A percentile compares a stretch with the other conserved stretches of the same genome.
Conservation (phyloP, 192 early-diverging fungal species). For the Coemansia sp. region DNA sequence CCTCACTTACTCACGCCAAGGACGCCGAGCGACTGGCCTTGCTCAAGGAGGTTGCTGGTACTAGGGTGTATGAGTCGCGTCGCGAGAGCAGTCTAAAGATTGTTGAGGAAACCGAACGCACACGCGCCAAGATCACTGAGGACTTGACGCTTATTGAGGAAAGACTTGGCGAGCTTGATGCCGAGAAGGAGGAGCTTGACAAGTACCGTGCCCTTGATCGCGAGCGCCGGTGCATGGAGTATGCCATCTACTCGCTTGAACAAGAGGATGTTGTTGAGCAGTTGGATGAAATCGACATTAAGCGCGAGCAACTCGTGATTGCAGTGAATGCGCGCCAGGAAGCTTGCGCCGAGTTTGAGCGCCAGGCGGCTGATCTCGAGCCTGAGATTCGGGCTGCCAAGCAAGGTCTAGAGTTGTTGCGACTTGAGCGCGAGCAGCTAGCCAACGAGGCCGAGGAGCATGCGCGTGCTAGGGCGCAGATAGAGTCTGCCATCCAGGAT, state of each 20-base stretch:
- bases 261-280: slow-evolving; percentile 79
- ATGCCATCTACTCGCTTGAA: slow-evolving; percentile 91
- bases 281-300: slow-evolving; percentile 68
- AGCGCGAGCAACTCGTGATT: slow-evolving; percentile 57
- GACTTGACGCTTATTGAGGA: slow-evolving; percentile 87
- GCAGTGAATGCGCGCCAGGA: slow-evolving; percentile 67
- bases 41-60: slow-evolving; percentile 98
- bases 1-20: slow-evolving; percentile 91
- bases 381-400: slow-evolving; percentile 64
- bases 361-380: slow-evolving; percentile 56
- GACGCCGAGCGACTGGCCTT: slow-evolving; percentile 87
- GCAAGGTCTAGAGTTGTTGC: slow-evolving; percentile 68
- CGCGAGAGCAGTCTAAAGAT: slow-evolving; percentile 88
- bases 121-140: slow-evolving; percentile 87
- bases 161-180: slow-evolving; percentile 84
- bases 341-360: slow-evolving; percentile 59
- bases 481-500: slow-evolving; percentile 80
- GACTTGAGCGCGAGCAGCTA: slow-evolving; percentile 69
- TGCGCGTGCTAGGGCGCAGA: slow-evolving; percentile 76
- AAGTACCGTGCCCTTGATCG: slow-evolving; percentile 86
- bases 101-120: slow-evolving; percentile 85
- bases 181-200: slow-evolving; percentile 91
- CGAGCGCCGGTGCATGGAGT: slow-evolving; percentile 86
- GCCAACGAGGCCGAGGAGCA: slow-evolving; percentile 74
- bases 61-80: slow-evolving; percentile 91